Conservation (phyloP, 345 rosid genomes). For the Aquilaria sinensis region DNA sequence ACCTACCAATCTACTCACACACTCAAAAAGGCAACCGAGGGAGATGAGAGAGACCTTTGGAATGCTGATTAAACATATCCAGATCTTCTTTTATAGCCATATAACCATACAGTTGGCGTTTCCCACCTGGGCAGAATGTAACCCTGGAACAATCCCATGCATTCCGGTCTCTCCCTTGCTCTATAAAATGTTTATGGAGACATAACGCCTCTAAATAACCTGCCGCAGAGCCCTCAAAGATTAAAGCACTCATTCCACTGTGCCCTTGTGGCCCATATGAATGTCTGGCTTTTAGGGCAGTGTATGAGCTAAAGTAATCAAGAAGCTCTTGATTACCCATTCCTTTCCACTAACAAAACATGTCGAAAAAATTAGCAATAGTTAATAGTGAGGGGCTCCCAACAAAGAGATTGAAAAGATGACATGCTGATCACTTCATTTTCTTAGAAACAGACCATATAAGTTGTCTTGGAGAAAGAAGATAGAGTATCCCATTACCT, state of each 20-base stretch:
- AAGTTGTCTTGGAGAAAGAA: constrained; percentile 3
- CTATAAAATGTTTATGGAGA: constrained; percentile 32
- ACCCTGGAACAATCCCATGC: constrained; percentile 32
- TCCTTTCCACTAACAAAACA: constrained; percentile 31
- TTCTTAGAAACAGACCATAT: background rate
- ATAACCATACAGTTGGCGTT: constrained; percentile 39
- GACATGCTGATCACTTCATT: no score
- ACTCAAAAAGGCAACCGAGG: constrained; percentile 1
- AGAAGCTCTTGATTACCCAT: constrained; percentile 47
- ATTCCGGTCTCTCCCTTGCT: constrained; percentile 35
- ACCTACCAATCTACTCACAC: no score
- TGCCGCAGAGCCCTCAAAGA: constrained; percentile 38
- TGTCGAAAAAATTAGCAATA: background rate
- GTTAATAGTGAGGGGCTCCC: no score
- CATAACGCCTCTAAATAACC: constrained; percentile 41
- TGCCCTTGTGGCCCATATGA: constrained; percentile 46
- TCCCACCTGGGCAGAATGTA: constrained; percentile 26
- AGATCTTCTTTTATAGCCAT: constrained; percentile 32
- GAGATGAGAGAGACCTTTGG: constrained; percentile 21
- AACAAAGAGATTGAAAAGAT: no score
- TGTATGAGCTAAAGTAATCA: constrained; percentile 27
- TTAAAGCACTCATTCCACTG: constrained; percentile 37
- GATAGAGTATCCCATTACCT: constrained; percentile 17
- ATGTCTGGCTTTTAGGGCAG: constrained; percentile 34
- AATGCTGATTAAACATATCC: constrained; percentile 28